Percentiles rank a stretch among this genome's conserved stretches.
These are phyloP conservation scores for Loxodes magnus DNA, from an alignment of 73 alveolate genomes.

Conservation along the genomic window DNA sequence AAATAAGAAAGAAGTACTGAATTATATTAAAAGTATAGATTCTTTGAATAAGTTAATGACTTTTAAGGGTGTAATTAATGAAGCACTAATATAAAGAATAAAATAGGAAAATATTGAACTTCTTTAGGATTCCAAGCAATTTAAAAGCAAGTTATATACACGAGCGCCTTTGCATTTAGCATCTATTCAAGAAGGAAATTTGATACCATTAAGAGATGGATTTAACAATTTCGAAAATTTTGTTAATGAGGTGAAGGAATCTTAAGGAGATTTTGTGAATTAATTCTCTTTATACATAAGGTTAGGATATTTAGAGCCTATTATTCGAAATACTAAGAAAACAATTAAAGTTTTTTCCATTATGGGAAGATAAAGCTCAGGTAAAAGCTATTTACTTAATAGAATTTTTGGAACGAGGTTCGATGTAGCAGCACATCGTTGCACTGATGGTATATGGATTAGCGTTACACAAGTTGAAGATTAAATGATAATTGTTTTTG, in stretches of 20 bases:
- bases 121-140: too few relatives aligned
- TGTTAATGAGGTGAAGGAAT: not conserved
- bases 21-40: too few relatives aligned
- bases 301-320: not conserved
- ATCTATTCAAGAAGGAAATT: constrained; percentile 4
- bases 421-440: constrained; percentile 49
- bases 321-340: not conserved
- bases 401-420: constrained; percentile 60
- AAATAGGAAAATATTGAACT: too few relatives aligned
- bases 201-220: constrained; percentile 7
- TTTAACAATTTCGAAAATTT: constrained; percentile 1
- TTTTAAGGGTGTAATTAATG: too few relatives aligned
- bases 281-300: not conserved
- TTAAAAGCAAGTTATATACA: not conserved
- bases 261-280: not conserved
- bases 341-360: constrained; percentile 15
- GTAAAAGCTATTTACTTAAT: constrained; percentile 50
- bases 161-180: constrained; percentile 8
- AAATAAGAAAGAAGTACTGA: too few relatives aligned
- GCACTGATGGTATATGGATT: constrained; percentile 74
- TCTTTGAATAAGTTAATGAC: too few relatives aligned
- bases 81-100: too few relatives aligned
- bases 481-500: constrained; percentile 23
- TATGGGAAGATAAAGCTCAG: constrained; percentile 44
- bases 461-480: constrained; percentile 9